Evolutionary conservation across 129 eudicot genomes (phyloP).

Genomic region (Pulicaria dysenterica): DNA sequence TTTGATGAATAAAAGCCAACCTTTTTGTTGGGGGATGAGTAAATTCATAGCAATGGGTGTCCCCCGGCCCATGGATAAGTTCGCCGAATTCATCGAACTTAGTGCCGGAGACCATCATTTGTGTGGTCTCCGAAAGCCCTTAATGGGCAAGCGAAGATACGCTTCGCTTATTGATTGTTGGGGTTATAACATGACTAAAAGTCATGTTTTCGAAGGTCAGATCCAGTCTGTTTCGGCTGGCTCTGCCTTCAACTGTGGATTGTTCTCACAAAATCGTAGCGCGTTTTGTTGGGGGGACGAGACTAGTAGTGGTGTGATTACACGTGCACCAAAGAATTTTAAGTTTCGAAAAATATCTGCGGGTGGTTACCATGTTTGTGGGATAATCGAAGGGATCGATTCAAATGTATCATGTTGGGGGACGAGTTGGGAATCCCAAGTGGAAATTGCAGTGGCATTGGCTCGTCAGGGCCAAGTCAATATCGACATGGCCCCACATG

Average conservation of each 20-base stretch:
- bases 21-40: constrained; percentile 92
- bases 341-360: constrained; percentile 78
- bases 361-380: constrained; percentile 93
- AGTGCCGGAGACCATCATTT: constrained; percentile 93
- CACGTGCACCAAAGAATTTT: constrained; percentile 46
- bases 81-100: constrained; percentile 71
- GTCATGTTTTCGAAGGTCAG: constrained; percentile 68
- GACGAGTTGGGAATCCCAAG: constrained; percentile 61
- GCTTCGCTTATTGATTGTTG: constrained; percentile 84
- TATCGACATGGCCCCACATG: constrained; percentile 65
- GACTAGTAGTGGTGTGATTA: constrained; percentile 70
- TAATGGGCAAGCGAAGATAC: constrained; percentile 64
- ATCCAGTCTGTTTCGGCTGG: constrained; percentile 86
- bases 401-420: constrained; percentile 85
- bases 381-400: constrained; percentile 63
- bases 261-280: constrained; percentile 73
- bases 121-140: constrained; percentile 80
- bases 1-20: constrained; percentile 52
- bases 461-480: constrained; percentile 48
- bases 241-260: constrained; percentile 78
- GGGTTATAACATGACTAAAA: constrained; percentile 95
- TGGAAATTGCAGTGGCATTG: constrained; percentile 47
- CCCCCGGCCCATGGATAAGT: constrained; percentile 51
- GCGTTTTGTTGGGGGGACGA: constrained; percentile 95
- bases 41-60: constrained; percentile 68